Conservation (phyloP, 192 early-diverging fungal species). For the Martensiomyces pterosporus region DNA sequence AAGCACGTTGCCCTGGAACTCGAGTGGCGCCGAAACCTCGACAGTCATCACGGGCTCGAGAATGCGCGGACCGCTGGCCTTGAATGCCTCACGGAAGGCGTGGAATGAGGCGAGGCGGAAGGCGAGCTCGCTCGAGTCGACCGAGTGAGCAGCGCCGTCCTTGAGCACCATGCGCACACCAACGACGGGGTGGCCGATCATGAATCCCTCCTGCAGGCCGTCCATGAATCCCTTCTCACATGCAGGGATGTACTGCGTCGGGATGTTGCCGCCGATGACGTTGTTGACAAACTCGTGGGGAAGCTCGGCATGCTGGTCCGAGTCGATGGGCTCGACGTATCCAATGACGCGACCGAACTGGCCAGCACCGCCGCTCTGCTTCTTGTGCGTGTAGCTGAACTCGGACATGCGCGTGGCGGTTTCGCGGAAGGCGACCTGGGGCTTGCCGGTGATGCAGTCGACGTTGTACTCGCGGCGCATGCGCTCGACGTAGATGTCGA, state of each 20-base stretch:
- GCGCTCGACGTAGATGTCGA: slow-evolving; percentile 95
- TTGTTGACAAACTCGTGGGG: slow-evolving; percentile 73
- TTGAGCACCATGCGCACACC: slow-evolving; percentile 82
- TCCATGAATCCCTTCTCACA: slow-evolving; percentile 96
- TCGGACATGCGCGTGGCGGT: slow-evolving; percentile 68
- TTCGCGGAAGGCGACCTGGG: slow-evolving; percentile 97
- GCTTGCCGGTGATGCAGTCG: slow-evolving; percentile 94
- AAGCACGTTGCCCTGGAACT: slow-evolving; percentile 91
- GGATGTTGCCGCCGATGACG: slow-evolving; percentile 93
- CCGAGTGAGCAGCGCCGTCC: slow-evolving; percentile 88
- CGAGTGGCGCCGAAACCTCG: slow-evolving; percentile 78
- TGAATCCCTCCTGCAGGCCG: slow-evolving; percentile 80
- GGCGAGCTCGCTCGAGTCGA: slow-evolving; percentile 95
- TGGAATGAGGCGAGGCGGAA: slow-evolving; percentile 84
- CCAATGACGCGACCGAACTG: slow-evolving; percentile 91
- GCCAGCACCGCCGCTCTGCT: slow-evolving; percentile 95
- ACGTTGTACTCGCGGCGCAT: slow-evolving; percentile 97
- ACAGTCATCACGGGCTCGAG: slow-evolving; percentile 98
- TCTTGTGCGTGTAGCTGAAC: slow-evolving; percentile 98
- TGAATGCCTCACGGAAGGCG: slow-evolving; percentile 90
- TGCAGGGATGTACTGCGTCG: slow-evolving; percentile 85
- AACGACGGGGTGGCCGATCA: slow-evolving; percentile 89
- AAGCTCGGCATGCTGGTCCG: slow-evolving; percentile 57
- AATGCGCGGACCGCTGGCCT: slow-evolving; percentile 74
- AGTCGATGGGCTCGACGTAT: slow-evolving; percentile 81